Conservation (phyloP, 352 stramenopile species). For the Globisporangium emineosum region DNA sequence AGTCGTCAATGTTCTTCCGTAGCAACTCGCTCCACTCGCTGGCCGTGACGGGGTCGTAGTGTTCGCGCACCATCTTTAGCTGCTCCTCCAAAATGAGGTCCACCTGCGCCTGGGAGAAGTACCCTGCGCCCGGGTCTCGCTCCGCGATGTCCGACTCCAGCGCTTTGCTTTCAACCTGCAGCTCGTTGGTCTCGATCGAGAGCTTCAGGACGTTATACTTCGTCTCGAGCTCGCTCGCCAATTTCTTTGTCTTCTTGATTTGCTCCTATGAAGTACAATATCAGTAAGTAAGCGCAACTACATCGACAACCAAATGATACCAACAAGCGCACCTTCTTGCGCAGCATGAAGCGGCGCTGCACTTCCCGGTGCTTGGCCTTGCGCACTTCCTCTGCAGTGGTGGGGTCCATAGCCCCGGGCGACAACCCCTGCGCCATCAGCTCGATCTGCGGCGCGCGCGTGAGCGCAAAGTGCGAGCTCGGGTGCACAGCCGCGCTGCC, state of each 20-base stretch:
- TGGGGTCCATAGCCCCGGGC: background rate
- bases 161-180: conserved; percentile 24
- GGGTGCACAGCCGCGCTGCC: background rate
- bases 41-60: conserved; percentile 9
- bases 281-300: background rate
- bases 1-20: conserved; percentile 26
- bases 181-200: conserved; percentile 19
- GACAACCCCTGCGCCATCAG: conserved; percentile 3
- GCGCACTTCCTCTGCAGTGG: conserved; percentile 20
- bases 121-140: background rate
- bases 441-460: background rate
- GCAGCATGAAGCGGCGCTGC: conserved; percentile 42
- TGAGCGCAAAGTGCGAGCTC: background rate
- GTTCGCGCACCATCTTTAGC: conserved; percentile 12
- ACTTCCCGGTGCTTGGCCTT: conserved; percentile 43
- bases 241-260: conserved; percentile 28
- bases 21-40: conserved; percentile 19
- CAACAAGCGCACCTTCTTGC: conserved; percentile 27
- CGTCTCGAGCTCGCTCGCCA: conserved; percentile 27
- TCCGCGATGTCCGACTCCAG: conserved; percentile 17
- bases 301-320: background rate
- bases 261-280: conserved; percentile 19
- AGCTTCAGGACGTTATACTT: conserved; percentile 26
- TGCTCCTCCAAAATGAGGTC: conserved; percentile 22
- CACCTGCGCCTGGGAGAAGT: conserved; percentile 21